Evolutionary conservation across 1,139 yeast species (phyloP).

Genomic region (Diutina mesorugosa): DNA sequence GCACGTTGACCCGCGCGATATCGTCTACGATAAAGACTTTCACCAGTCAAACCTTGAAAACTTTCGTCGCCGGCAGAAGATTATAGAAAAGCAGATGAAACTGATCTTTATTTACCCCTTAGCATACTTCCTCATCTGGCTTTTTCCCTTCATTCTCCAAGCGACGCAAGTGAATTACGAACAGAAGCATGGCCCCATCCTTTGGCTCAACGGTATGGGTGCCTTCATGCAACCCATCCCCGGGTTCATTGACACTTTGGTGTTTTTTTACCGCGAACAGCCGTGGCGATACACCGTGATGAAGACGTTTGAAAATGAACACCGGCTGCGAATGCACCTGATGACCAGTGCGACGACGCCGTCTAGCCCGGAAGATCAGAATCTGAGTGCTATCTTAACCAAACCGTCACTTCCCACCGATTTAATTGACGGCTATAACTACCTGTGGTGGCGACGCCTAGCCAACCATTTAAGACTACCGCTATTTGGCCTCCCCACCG

Average conservation of each 20-base stretch:
- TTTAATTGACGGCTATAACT: slow-evolving; percentile 13
- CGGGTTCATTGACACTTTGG: slow-evolving; percentile 66
- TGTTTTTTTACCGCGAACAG: slow-evolving; percentile 62
- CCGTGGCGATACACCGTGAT: slow-evolving; percentile 54
- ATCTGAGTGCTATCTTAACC: slow-evolving; percentile 7
- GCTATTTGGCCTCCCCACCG: slow-evolving; percentile 29
- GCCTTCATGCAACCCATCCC: slow-evolving; percentile 74
- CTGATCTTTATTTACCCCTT: slow-evolving; percentile 75
- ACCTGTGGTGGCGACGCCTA: slow-evolving; percentile 23
- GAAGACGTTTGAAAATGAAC: slow-evolving; percentile 26
- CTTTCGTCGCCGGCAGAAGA: slow-evolving; percentile 47
- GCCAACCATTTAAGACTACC: slow-evolving; percentile 26
- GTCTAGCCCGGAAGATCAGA: neutral
- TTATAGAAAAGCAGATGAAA: slow-evolving; percentile 68
- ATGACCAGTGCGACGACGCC: slow-evolving; percentile 9
- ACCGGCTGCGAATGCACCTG: slow-evolving; percentile 15
- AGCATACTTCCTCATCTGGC: slow-evolving; percentile 70
- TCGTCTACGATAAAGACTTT: slow-evolving; percentile 21
- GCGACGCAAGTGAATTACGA: slow-evolving; percentile 45
- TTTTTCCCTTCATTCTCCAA: slow-evolving; percentile 67
- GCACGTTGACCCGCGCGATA: slow-evolving; percentile 8
- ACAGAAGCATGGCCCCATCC: slow-evolving; percentile 33
- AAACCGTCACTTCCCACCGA: slow-evolving; percentile 14
- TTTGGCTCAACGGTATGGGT: slow-evolving; percentile 55
- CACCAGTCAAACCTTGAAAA: slow-evolving; percentile 47